Evolutionary conservation across 208 protist genomes (phyloP), one percentile per base, ranked within the genome.

Genomic region (Trypanosoma cruzi): DNA sequence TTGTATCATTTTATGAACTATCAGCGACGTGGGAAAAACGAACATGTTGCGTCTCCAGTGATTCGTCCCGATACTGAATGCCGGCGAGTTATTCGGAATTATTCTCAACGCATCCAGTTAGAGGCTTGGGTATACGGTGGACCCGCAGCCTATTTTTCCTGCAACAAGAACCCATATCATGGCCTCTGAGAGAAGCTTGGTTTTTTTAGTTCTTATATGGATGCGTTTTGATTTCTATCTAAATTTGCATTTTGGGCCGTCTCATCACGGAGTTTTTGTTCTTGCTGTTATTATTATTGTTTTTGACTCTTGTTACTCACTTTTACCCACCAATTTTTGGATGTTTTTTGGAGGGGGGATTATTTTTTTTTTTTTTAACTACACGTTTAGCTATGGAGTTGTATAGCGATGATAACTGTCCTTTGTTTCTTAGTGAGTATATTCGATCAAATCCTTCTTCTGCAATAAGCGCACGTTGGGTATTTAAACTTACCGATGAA

Each of bases 401-500:
- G 4, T 11, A 48, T 31, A 46, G 44, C 24, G 48, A 60, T 60
- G 50, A 66, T 46, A 26, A 67, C 24, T 34, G 14, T 65, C 56
- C 57, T 11, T 54, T 57, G 24, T 20, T 40, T 58, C 52, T 73
- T 54, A 48, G 66, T 26, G 65, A 79, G 46, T 85, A 75, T 70
- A 79, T 82, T 42, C 68, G 31, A 37, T 64, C 54, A n/a, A 74
- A 87, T 70, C 82, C 80, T n/a, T 68, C 69, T 40, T 86, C 87
- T 2, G 77, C 87, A 31, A 31, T 90, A 10, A 84, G 82, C 53
- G 74, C 86, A 29, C 67, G 67, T 31, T 80, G 77, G 37, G 69
- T 92, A 20, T 68, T 64, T 46, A n/a, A 71, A 44, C 75, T 96
- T 26, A 77, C 81, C 4, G 68, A 62, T n/a, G 73, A 77, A 2